Evolutionary conservation across 805 yeast species (phyloP).

Genomic region (Sugiyamaella boreocaroliniensis): DNA sequence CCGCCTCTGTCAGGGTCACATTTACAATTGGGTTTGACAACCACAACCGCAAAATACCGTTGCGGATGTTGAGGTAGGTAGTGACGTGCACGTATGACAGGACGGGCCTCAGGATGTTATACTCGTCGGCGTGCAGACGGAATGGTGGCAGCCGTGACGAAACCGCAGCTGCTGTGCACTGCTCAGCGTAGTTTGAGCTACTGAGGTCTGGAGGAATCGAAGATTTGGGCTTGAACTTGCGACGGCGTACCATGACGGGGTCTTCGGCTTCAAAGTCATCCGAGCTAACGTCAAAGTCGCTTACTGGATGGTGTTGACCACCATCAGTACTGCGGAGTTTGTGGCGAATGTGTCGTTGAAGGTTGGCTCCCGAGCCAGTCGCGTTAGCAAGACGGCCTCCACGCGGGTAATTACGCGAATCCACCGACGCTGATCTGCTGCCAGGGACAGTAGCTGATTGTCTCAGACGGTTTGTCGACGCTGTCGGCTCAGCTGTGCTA

Average conservation of each 20-base stretch:
- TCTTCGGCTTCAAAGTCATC: constrained; percentile 5
- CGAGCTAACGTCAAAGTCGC: constrained; percentile 1
- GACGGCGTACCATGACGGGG: constrained; percentile 9
- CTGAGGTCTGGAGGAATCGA: constrained; percentile 35
- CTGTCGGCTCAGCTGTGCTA: not conserved
- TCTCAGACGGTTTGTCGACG: not conserved
- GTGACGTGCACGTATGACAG: constrained; percentile 35
- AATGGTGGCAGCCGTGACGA: constrained; percentile 36
- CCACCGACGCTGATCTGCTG: constrained; percentile 1
- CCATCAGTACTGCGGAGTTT: not conserved
- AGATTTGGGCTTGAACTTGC: constrained; percentile 32
- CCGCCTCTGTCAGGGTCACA: constrained; percentile 38
- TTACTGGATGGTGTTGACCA: not conserved
- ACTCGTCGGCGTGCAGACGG: constrained; percentile 32
- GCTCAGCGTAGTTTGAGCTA: constrained; percentile 32
- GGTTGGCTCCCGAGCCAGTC: not conserved
- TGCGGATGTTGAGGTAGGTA: constrained; percentile 37
- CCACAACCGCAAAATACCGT: constrained; percentile 38
- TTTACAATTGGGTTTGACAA: constrained; percentile 35
- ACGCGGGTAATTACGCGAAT: not conserved
- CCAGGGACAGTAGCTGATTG: not conserved
- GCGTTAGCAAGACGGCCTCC: not conserved
- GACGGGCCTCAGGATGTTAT: constrained; percentile 29
- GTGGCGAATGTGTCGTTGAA: not conserved
- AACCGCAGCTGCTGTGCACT: constrained; percentile 36